Evolutionary conservation across 2,329 filamentous ascomycete genomes (phyloP).

Genomic region (Chrysoporthe puriensis): DNA sequence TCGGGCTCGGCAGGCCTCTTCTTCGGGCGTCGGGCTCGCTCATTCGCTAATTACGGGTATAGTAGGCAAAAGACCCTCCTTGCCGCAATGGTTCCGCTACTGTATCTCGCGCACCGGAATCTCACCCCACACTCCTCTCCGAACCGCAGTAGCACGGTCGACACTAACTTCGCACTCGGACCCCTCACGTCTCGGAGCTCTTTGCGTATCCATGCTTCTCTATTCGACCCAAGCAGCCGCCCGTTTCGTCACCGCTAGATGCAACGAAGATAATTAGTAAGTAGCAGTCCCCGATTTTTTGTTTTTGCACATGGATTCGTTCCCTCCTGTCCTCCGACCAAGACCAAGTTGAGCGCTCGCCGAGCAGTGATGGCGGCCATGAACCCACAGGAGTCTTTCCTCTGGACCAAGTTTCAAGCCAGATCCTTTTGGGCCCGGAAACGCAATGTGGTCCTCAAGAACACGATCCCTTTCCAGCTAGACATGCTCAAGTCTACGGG

Average conservation of each 20-base stretch:
- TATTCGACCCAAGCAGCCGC: constrained; percentile 7
- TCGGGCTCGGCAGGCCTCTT: too few relatives aligned
- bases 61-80: too few relatives aligned
- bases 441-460: constrained; percentile 21
- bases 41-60: not conserved
- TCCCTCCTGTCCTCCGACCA: not conserved
- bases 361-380: not conserved
- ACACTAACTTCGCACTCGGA: not conserved
- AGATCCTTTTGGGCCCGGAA: constrained; percentile 25
- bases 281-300: not conserved
- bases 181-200: not conserved
- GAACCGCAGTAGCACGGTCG: not conserved
- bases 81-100: too few relatives aligned
- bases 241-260: not conserved
- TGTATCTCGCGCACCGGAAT: too few relatives aligned
- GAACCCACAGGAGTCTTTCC: constrained; percentile 26
- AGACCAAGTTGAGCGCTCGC: not conserved
- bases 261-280: not conserved
- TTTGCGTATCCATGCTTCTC: not conserved
- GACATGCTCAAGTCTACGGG: constrained; percentile 44
- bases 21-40: too few relatives aligned
- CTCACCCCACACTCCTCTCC: constrained; percentile 22
- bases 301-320: not conserved
- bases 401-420: constrained; percentile 20
- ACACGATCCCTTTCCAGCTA: constrained; percentile 25